phyloP scores from a whole-genome alignment of 257 asterid species.

The Solanum etuberosum region DNA sequence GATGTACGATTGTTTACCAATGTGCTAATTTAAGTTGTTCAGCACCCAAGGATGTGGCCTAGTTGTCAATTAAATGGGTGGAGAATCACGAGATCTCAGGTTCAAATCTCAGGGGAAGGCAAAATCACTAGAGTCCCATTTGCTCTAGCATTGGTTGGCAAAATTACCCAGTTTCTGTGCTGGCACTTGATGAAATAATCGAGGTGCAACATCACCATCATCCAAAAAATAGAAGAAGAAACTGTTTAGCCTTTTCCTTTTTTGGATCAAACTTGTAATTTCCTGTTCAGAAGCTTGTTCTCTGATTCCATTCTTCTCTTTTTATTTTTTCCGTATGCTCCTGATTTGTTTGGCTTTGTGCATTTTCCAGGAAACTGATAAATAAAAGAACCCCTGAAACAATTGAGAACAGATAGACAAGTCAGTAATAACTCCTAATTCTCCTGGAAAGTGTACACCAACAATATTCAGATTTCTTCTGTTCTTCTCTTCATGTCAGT shows the following conservation, averaged over 20 bases:
- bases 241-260: not conserved
- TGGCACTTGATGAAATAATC: not conserved
- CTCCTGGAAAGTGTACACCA: not conserved
- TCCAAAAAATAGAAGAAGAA: not conserved
- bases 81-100: not conserved
- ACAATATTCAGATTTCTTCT: not conserved
- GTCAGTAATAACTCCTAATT: not conserved
- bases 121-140: not conserved
- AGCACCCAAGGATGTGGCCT: not conserved
- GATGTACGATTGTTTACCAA: not conserved
- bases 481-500: not conserved
- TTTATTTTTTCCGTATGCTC: not conserved
- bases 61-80: not conserved
- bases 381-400: not conserved
- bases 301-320: not conserved
- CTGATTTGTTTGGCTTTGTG: not conserved
- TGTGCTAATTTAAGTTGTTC: not conserved
- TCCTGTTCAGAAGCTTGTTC: not conserved
- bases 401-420: not conserved
- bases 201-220: not conserved
- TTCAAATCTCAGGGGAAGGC: not conserved
- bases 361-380: not conserved
- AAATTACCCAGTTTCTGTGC: not conserved
- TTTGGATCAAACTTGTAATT: not conserved
- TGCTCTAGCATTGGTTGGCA: not conserved